Evolutionary conservation across 495 filamentous ascomycete genomes (phyloP), one percentile per base, ranked within the genome.

Genomic region (Margaritispora aquatica): DNA sequence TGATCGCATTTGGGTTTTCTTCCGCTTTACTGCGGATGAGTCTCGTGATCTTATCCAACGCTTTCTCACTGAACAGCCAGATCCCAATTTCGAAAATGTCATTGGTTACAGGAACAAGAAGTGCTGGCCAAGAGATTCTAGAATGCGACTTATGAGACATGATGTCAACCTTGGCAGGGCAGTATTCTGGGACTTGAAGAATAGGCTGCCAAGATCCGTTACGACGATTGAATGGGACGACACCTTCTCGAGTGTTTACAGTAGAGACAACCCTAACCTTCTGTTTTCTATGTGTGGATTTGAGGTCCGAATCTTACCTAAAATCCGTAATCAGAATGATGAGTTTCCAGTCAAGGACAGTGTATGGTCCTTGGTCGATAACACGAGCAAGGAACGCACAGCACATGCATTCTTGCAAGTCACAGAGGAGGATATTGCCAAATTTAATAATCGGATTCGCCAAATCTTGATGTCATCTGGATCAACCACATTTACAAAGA

Each of bases 221-320:
- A 97, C 95, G 0, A 97, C 95, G 0, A 94, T 97, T 59, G 95
- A 99, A 58, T 99, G 95, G 95, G 95, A 97, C 69, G 95, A 99
- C 70, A 97, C 93, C 0, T 99, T 99, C 67, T 86, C 91, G n/a
- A 97, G 93, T 61, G 95, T 99, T 15, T 99, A 99, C 76, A 97
- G 93, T 74, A 84, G 90, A 65, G 94, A 99, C 74, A 99, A 99
- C 66, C 95, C 95, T 5, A 99, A 99, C 66, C 73, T 99, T 23
- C 77, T 99, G 17, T 99, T 95, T 79, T 95, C 92, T 1, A 99
- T 99, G 95, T 91, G 84, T 64, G 95, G 95, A 10, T 99, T 99
- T 60, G 95, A 99, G 73, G 95, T 99, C 52, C 87, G 95, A 49
- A 94, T 99, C 68, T 75, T 99, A 59, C 95, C 95, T 11, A 99